Evolutionary conservation across 768 basidiomycete genomes (phyloP).

Genomic region (Polyporus arcularius): DNA sequence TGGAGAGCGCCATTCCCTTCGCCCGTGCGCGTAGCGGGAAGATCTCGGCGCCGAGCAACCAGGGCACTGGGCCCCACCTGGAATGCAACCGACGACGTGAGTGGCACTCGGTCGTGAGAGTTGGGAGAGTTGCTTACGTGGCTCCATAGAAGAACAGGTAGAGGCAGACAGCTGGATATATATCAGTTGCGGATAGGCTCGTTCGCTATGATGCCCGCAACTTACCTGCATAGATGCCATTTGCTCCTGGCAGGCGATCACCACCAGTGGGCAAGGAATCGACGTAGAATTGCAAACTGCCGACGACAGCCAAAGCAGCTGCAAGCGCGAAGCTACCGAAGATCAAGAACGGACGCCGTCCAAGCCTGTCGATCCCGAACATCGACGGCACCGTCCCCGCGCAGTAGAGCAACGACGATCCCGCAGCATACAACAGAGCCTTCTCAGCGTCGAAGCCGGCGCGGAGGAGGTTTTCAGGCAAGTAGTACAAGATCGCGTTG

Average conservation of each 20-base stretch:
- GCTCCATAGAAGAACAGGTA: slow-evolving; percentile 62
- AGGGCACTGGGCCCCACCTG: slow-evolving; percentile 37
- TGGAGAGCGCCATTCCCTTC: slow-evolving; percentile 36
- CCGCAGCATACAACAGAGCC: slow-evolving; percentile 47
- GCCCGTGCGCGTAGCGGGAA: slow-evolving; percentile 35
- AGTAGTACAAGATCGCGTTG: slow-evolving; percentile 58
- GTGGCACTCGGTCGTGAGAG: not conserved
- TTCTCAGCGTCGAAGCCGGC: slow-evolving; percentile 48
- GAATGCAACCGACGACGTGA: not conserved
- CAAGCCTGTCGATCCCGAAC: slow-evolving; percentile 54
- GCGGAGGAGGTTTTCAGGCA: slow-evolving; percentile 52
- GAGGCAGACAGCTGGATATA: slow-evolving; percentile 43
- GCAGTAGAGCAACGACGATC: slow-evolving; percentile 50
- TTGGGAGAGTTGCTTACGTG: slow-evolving; percentile 32
- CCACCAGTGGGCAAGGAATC: slow-evolving; percentile 40
- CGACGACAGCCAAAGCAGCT: slow-evolving; percentile 46
- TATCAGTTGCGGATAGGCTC: not conserved
- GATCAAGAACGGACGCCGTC: slow-evolving; percentile 52
- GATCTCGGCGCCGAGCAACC: slow-evolving; percentile 35
- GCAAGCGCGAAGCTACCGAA: slow-evolving; percentile 46
- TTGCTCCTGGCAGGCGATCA: slow-evolving; percentile 32
- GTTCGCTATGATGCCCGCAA: not conserved
- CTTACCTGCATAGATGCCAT: slow-evolving; percentile 36
- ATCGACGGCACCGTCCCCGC: slow-evolving; percentile 54
- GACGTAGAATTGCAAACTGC: slow-evolving; percentile 48